These are phyloP conservation scores for Vickermania spadyakhi DNA, from an alignment of 208 protist species.

Conservation along the genomic window DNA sequence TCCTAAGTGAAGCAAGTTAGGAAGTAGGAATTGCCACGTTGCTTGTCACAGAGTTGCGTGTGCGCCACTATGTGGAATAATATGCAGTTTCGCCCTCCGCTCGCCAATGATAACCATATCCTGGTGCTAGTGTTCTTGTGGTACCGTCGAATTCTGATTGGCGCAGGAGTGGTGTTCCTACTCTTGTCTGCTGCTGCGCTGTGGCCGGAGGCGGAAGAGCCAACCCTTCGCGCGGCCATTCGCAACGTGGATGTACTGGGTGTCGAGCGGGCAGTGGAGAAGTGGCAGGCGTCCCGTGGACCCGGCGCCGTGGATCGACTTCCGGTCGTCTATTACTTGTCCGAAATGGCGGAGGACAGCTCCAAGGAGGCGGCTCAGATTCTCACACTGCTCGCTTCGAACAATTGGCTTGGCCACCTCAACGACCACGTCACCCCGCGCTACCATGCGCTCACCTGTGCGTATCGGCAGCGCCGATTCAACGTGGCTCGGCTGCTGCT, in stretches of 20 bases:
- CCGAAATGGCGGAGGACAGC: constrained; percentile 2
- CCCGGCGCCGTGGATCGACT: neutral
- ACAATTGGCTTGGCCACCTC: constrained; percentile 11
- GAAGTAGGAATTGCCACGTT: too few relatives aligned
- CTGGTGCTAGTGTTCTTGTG: neutral
- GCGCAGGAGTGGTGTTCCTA: neutral
- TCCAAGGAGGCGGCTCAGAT: neutral
- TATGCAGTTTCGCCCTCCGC: constrained; percentile 6
- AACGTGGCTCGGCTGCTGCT: constrained; percentile 22
- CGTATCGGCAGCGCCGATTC: constrained; percentile 26
- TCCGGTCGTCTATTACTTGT: neutral
- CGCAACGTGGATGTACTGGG: neutral
- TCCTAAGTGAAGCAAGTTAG: too few relatives aligned
- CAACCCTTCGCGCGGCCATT: neutral
- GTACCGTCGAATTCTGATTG: neutral
- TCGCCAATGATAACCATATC: neutral
- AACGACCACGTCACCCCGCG: constrained; percentile 22
- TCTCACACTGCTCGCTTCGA: neutral
- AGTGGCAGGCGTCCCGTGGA: neutral
- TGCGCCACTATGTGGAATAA: too few relatives aligned
- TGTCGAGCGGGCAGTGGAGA: neutral
- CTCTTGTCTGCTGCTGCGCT: neutral
- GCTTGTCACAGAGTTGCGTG: too few relatives aligned
- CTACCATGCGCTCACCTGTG: constrained; percentile 49
- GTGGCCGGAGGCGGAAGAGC: neutral